Base-by-base conservation (phyloP, 768 basidiomycete species). In the Suillus decipiens region DNA sequence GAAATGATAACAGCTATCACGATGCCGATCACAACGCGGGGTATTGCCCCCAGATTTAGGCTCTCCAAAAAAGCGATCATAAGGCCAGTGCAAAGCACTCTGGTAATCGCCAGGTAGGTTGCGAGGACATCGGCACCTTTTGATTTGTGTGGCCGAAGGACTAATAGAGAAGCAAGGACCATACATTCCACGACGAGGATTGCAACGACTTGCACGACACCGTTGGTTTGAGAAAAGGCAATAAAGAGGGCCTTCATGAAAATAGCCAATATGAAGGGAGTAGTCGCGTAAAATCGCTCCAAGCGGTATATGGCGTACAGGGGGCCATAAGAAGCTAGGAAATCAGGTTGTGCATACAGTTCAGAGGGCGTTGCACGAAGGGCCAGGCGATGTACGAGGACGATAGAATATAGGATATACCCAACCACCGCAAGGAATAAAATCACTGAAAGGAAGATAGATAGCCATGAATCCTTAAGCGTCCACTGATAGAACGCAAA, bases 401-500 rank as follows among this genome's bases (percentile, higher is more conserved):
- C 74, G 61, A 80, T 71, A 1, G 85, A 80, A 66, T 84, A 81
- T 28, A 79, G 68, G 47, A 94, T 77, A 63, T 81, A 70, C 11
- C 78, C 75, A 37, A 82, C 51, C 37, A 91, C 75, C 53, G 74
- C 76, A 53, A 91, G 69, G 72, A 95, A 78, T 12, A 83, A 74
- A 63, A 96, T 69, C 63, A 90, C 89, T 2, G 95, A 91, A 45
- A 98, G 80, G 41, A 96, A 78, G 67, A 88, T 82, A 0, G 94
- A 84, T 2, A 96, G 81, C 89, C 93, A 94, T 0, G 95, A 95
- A 75, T 98, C 95, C 63, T 85, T 78, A 65, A 95, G 79, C 0
- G 91, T 92, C 93, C 95, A 98, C 74, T 98, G 95, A 74, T 89
- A 95, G 70, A 97, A 84, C 9, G 86, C 80, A 67, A 97, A 93